Evolutionary conservation across 495 filamentous ascomycete species (phyloP), one percentile per base, ranked within the genome.

Genomic region (Aspergillus kassunensis): DNA sequence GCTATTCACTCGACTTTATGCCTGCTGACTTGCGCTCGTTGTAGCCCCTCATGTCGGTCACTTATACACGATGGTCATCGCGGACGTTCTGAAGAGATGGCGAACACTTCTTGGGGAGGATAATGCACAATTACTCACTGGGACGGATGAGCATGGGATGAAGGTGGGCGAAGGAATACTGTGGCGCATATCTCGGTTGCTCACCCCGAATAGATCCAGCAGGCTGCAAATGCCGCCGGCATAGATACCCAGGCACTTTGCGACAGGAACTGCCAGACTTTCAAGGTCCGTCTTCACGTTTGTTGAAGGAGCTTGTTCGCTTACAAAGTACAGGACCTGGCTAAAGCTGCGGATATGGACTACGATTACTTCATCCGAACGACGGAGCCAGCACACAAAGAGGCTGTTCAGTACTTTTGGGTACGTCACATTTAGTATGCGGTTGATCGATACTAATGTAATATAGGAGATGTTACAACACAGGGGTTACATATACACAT

Each of bases 91-190:
- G 58, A 97, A 97, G 68, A 80, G 93, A 69, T 98, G 90, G 90
- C 85, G 95, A 59, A 69, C 79, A n/a, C 73, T 97, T 13, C 71
- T 83, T 41, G 89, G 90, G 4, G 78, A 79, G 23, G 60, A 53
- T 6, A 70, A 74, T 36, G 88, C 91, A 3, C 75, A 90, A 55
- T 72, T 97, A 5, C 82, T 84, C 60, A 98, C 95, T 0, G 93
- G 93, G 24, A 96, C 90, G n/a, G 93, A 98, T 66, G 93, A 98
- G 64, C 91, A 98, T 65, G 93, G 93, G 15, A 90, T 95, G 84
- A 97, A 98, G 72, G 79, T 81, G n/a, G 10, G 51, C 20, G 16
- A 10, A 63, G 7, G 31, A 15, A 20, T 24, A 27, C 24, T 6
- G n/a, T 21, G 15, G 23, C 1, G 1, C n/a, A 16, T 13, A 11